These are phyloP conservation scores for Sanguinoderma infundibulare DNA, from an alignment of 1,284 basidiomycete species.

Conservation along the genomic window DNA sequence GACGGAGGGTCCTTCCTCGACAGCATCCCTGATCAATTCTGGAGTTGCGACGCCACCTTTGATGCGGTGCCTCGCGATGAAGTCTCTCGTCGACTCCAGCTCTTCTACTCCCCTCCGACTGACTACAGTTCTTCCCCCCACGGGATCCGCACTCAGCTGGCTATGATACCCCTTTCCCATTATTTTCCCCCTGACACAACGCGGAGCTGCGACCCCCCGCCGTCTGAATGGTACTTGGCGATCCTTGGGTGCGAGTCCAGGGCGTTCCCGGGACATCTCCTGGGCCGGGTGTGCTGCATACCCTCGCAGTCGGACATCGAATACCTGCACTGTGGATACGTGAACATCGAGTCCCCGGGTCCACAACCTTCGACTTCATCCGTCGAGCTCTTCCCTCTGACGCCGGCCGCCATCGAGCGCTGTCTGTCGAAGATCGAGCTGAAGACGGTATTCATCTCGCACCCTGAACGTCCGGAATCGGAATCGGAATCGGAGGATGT, in stretches of 20 bases:
- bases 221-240: background rate
- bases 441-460: background rate
- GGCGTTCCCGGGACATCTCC: background rate
- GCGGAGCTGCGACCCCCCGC: background rate
- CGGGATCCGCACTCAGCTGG: background rate
- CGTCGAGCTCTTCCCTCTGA: background rate
- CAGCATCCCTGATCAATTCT: too few species aligned
- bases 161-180: background rate
- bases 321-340: background rate
- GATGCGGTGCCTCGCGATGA: too few species aligned
- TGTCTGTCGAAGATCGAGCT: background rate
- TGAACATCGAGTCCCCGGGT: too few species aligned
- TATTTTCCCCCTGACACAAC: background rate
- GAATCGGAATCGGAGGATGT: too few species aligned
- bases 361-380: too few species aligned
- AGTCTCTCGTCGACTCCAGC: background rate
- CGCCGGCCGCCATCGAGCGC: background rate
- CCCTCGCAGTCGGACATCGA: background rate
- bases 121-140: background rate
- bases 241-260: background rate
- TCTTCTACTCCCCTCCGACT: background rate
- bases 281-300: background rate
- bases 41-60: too few species aligned
- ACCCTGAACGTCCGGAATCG: too few species aligned
- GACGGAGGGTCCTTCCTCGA: too few species aligned